Conservation (phyloP, 1,284 basidiomycete species). For the Apiotrichum gamsii region DNA sequence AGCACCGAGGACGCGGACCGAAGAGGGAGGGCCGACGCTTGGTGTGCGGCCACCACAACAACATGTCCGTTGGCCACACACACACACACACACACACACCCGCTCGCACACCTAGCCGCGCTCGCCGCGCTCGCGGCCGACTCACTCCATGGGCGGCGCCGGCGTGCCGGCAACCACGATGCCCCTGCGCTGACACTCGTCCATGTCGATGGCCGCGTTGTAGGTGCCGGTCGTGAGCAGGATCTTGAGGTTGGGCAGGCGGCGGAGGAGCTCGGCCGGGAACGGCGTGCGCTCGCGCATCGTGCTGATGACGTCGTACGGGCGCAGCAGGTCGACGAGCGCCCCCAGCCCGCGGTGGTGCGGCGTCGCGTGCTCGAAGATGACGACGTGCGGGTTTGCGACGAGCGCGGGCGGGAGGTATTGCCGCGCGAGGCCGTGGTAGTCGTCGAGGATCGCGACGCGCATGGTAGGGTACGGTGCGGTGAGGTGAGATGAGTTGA, state of each 20-base stretch:
- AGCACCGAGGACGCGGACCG: too few relatives aligned
- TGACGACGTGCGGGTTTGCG: conserved; percentile 6
- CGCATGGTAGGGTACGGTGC: too few relatives aligned
- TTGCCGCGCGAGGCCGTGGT: conserved; percentile 54
- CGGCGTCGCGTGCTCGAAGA: conserved; percentile 51
- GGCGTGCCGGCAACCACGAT: conserved; percentile 57
- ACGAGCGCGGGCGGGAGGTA: conserved; percentile 22
- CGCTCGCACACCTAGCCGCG: too few relatives aligned
- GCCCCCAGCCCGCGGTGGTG: conserved; percentile 30
- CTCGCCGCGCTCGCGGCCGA: too few relatives aligned
- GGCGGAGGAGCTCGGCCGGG: conserved; percentile 51
- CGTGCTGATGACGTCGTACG: conserved; percentile 57
- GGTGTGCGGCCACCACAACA: too few relatives aligned
- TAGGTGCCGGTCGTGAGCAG: conserved; percentile 56
- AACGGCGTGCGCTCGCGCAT: conserved; percentile 65
- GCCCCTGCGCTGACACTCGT: conserved; percentile 49
- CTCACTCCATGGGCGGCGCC: conserved; percentile 18
- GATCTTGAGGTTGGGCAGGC: conserved; percentile 56
- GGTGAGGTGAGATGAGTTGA: too few relatives aligned
- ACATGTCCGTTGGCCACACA: too few relatives aligned
- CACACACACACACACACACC: too few relatives aligned
- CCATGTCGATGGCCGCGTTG: conserved; percentile 53
- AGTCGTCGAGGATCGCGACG: conserved; percentile 60
- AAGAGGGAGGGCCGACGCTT: too few relatives aligned
- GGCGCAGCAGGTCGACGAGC: conserved; percentile 52